These are phyloP conservation scores for Arctium lappa DNA, from an alignment of 129 eudicot species.

Conservation along the genomic window DNA sequence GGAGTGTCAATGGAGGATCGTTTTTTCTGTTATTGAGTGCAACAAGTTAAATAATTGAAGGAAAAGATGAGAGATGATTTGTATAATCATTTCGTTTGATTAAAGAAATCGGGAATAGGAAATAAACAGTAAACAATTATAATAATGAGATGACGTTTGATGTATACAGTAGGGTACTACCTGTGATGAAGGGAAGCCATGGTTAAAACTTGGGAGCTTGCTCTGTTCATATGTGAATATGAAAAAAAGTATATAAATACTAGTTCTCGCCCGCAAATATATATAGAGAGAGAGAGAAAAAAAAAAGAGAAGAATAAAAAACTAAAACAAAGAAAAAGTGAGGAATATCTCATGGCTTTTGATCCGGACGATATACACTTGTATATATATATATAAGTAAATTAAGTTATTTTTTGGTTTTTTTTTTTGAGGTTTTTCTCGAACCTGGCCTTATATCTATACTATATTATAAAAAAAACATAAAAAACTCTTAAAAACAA, in stretches of 20 bases:
- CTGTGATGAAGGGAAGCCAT: background rate
- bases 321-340: no score
- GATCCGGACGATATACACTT: no score
- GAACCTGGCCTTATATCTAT: no score
- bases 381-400: no score
- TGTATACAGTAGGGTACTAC: background rate
- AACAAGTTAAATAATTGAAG: constrained; percentile 9
- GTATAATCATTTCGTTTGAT: background rate
- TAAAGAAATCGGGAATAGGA: constrained; percentile 20
- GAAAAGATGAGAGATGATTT: constrained; percentile 8
- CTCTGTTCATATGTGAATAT: background rate
- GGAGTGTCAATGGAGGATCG: background rate
- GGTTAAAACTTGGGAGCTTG: background rate
- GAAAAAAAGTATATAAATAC: background rate
- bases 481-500: no score
- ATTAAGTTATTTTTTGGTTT: no score
- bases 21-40: constrained; percentile 5
- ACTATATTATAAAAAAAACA: no score
- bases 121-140: background rate
- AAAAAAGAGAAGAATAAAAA: background rate
- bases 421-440: no score
- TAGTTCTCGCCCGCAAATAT: background rate
- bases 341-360: no score
- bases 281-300: no score
- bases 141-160: background rate